Evolutionary conservation across 306 rosid species (phyloP).

Genomic region (Oemleria cerasiformis): DNA sequence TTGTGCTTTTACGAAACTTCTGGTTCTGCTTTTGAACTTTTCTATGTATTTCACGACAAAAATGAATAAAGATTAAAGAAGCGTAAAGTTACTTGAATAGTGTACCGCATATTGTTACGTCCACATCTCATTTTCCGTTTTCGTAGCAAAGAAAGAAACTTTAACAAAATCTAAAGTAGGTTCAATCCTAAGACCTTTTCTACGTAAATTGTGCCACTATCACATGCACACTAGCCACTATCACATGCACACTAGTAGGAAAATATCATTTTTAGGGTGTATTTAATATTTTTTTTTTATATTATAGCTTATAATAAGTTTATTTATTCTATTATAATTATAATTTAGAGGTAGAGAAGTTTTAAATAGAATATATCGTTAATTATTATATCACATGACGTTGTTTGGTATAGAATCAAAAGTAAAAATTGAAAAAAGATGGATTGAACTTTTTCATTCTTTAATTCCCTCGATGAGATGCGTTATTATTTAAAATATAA

Average conservation of each 20-base stretch:
- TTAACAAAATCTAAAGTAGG: conserved; percentile 2
- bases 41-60: not conserved
- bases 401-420: too few species aligned
- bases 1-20: not conserved
- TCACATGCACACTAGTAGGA: too few species aligned
- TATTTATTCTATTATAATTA: too few species aligned
- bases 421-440: too few species aligned
- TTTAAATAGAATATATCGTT: too few species aligned
- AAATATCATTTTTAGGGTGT: too few species aligned
- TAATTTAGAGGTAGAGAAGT: too few species aligned
- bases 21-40: not conserved
- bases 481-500: too few species aligned
- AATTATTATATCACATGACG: too few species aligned
- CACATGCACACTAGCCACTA: conserved; percentile 6
- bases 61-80: not conserved
- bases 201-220: conserved; percentile 12
- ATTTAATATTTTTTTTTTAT: too few species aligned
- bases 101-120: not conserved
- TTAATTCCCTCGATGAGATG: not conserved
- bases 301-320: too few species aligned
- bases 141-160: not conserved
- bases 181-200: not conserved
- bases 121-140: not conserved
- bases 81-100: not conserved
- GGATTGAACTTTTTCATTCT: not conserved